Evolutionary conservation across 441 rosid species (phyloP), one percentile per base, ranked within the genome.

Genomic region (Omphalea diandra): DNA sequence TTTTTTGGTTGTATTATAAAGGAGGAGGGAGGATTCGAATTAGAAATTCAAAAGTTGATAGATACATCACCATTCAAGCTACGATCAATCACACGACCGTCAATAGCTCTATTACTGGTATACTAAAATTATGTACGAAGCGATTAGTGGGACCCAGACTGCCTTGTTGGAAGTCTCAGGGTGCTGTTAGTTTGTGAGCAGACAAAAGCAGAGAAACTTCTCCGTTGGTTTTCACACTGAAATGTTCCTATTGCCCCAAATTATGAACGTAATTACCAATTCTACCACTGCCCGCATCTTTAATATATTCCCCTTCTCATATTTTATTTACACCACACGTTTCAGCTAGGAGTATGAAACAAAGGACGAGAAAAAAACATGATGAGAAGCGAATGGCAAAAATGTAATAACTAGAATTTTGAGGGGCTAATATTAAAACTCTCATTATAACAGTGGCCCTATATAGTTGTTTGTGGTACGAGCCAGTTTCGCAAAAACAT

Each of bases 161-260:
- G n/a, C n/a, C n/a, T n/a, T n/a, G n/a, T n/a, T n/a, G n/a, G n/a
- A n/a, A n/a, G n/a, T n/a, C n/a, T n/a, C n/a, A n/a, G n/a, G n/a
- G n/a, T n/a, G n/a, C n/a, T 85, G 84, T 71, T 76, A 76, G 84
- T 83, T 70, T 79, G 69, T 63, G 77, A 76, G 81, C 85, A 79
- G 85, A 81, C 86, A 78, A 81, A 83, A 81, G 86, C 84, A 78
- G 86, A 69, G 85, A 81, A 85, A 81, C 86, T 79, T 83, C 85
- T 40, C 74, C 52, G 26, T 47, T 69, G 70, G 82, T 76, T 75
- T 77, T 79, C 85, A 76, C 76, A 77, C 80, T 38, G 60, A 38
- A 27, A 5, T 11, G 2, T 26, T 69, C 69, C 20, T 2, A 12
- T n/a, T 20, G 2, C 6, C 15, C 49, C 4, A 6, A 1, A 5